Evolutionary conservation across 805 yeast genomes (phyloP).

Genomic region (Cyberlindnera suaveolens): DNA sequence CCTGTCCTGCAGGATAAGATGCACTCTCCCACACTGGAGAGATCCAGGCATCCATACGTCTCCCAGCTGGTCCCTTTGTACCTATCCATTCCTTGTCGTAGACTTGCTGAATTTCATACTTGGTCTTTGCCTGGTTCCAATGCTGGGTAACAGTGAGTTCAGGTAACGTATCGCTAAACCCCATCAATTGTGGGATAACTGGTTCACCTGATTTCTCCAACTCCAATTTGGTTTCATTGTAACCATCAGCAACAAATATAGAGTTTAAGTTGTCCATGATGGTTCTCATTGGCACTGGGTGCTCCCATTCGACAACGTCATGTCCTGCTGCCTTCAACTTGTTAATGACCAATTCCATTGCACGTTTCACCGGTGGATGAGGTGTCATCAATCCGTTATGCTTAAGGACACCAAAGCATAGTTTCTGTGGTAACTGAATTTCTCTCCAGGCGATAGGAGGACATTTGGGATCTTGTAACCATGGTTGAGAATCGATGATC

Average conservation of each 20-base stretch:
- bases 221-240: constrained; percentile 44
- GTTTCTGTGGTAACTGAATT: constrained; percentile 25
- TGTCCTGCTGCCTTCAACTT: constrained; percentile 31
- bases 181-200: constrained; percentile 52
- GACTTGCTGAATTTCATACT: constrained; percentile 28
- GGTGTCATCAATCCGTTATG: constrained; percentile 31
- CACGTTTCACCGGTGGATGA: constrained; percentile 52
- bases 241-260: constrained; percentile 64
- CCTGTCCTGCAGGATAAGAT: constrained; percentile 47
- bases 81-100: constrained; percentile 31
- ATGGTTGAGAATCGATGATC: constrained; percentile 31
- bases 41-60: constrained; percentile 53
- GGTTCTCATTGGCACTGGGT: constrained; percentile 25
- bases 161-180: constrained; percentile 49
- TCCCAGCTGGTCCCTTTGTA: constrained; percentile 46
- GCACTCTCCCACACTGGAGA: constrained; percentile 63
- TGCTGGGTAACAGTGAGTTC: constrained; percentile 36
- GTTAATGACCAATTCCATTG: constrained; percentile 26
- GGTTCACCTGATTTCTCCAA: constrained; percentile 66
- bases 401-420: constrained; percentile 40
- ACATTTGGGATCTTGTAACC: constrained; percentile 35
- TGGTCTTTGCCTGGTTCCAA: constrained; percentile 33
- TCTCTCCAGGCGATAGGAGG: constrained; percentile 35
- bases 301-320: constrained; percentile 37
- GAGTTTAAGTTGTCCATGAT: constrained; percentile 42